Conservation (phyloP, 2,329 filamentous ascomycete species). For the Aspergillus sp. region DNA sequence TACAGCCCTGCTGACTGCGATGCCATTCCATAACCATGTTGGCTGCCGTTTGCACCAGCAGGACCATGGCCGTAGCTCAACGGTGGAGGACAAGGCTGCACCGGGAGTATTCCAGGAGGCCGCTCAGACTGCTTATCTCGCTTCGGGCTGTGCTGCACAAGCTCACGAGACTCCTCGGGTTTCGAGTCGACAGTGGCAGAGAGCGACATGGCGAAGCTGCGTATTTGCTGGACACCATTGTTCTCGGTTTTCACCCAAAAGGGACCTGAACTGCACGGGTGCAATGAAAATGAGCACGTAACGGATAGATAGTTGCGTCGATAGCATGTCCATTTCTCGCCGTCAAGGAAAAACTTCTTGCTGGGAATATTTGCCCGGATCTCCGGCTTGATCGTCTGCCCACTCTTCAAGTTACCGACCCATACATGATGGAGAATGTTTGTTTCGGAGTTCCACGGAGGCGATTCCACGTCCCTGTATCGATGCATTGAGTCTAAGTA, state of each 20-base stretch:
- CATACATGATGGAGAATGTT: conserved; percentile 25
- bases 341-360: conserved; percentile 78
- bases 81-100: conserved; percentile 58
- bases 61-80: conserved; percentile 23
- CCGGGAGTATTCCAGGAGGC: conserved; percentile 61
- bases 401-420: conserved; percentile 22
- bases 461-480: conserved; percentile 29
- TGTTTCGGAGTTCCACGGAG: conserved; percentile 37
- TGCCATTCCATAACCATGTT: conserved; percentile 19
- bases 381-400: conserved; percentile 56
- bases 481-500: conserved; percentile 22
- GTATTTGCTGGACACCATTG: conserved; percentile 50
- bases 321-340: conserved; percentile 87
- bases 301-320: conserved; percentile 87
- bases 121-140: conserved; percentile 78
- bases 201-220: conserved; percentile 74
- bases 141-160: conserved; percentile 88
- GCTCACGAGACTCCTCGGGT: conserved; percentile 67
- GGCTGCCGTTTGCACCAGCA: conserved; percentile 13
- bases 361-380: conserved; percentile 70
- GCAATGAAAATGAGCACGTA: conserved; percentile 67
- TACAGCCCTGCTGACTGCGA: conserved; percentile 22
- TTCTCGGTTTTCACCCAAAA: conserved; percentile 49
- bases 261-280: conserved; percentile 53
- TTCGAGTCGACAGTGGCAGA: conserved; percentile 74